Evolutionary conservation across 2,329 filamentous ascomycete species (phyloP), one percentile per base, ranked within the genome.

Genomic region (Pseudocercospora macadamiae): DNA sequence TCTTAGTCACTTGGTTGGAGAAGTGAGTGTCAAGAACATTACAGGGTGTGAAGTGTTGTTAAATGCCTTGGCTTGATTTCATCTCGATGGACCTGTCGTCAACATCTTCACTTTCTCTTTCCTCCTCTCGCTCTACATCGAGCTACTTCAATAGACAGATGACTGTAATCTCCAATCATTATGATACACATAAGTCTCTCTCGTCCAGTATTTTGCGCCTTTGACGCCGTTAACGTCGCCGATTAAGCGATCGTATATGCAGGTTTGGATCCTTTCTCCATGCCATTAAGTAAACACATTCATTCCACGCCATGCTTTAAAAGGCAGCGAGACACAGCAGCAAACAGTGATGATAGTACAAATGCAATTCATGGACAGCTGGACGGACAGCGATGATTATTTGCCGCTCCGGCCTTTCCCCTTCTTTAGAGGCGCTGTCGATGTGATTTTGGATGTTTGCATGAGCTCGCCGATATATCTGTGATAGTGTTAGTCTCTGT

Each of bases 391-490:
- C 49, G 49, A 37, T 28, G 30, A 42, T 63, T 49, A 65, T 55
- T 65, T 65, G 30, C 61, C 61, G 54, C 64, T 63, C 23, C 67
- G 59, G 26, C 64, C 66, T 68, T 82, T 85, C 28, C 54, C 49
- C 63, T 75, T 74, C 69, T 83, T 83, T 32, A 77, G 76, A 53
- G 81, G 80, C 55, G 78, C 78, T 32, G 80, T 76, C 3, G 79
- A 78, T n/a, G 79, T 81, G 69, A 86, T 81, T 70, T 86, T 86
- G 68, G 80, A 82, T 66, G 84, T 86, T 69, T 91, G 90, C 85
- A 96, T 97, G 55, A 97, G 82, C 71, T 96, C 93, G 65, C 93
- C 93, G 70, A 97, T 97, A 74, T 97, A 97, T 75, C 96, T 96
- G 60, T 96, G 55, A 3, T 69, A 3, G n/a, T 12, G 21, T 61